These are phyloP conservation scores for Marasmius sp. DNA, from an alignment of 1,284 basidiomycete genomes.

Conservation along the genomic window DNA sequence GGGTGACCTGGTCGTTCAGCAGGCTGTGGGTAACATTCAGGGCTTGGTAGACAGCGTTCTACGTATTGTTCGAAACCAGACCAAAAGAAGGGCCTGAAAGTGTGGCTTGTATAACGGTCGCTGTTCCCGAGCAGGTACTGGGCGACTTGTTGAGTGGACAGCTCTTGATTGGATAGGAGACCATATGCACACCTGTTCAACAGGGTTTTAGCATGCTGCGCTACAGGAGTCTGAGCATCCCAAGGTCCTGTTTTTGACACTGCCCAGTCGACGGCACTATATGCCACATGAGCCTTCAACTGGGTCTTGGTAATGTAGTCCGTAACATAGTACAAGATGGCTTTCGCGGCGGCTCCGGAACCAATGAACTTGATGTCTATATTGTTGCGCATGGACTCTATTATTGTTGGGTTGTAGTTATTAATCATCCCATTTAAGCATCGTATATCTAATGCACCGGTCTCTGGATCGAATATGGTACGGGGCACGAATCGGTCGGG, in stretches of 20 bases:
- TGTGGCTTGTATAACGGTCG: constrained; percentile 39
- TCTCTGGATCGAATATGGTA: constrained; percentile 26
- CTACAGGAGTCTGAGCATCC: constrained; percentile 15
- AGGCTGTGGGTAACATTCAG: constrained; percentile 15
- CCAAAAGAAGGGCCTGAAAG: constrained; percentile 34
- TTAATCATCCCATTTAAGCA: constrained; percentile 36
- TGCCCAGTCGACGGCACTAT: constrained; percentile 32
- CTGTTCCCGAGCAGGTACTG: constrained; percentile 33
- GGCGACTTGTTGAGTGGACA: constrained; percentile 37
- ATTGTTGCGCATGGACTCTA: constrained; percentile 34
- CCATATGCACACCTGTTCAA: constrained; percentile 36
- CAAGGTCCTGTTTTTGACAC: constrained; percentile 26
- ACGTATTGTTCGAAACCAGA: constrained; percentile 25
- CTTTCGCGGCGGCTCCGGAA: constrained; percentile 37
- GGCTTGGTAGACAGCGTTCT: constrained; percentile 14
- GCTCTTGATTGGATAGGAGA: constrained; percentile 36
- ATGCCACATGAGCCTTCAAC: constrained; percentile 36
- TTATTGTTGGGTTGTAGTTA: constrained; percentile 36
- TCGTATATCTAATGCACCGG: constrained; percentile 28
- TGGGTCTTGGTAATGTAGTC: constrained; percentile 42
- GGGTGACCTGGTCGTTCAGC: no score
- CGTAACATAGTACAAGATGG: constrained; percentile 40
- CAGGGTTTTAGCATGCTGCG: constrained; percentile 25
- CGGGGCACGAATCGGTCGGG: constrained; percentile 1
- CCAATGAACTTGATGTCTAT: constrained; percentile 44